Evolutionary conservation across 176 grass and related monocot species (phyloP).

Genomic region (Eleusine coracana): DNA sequence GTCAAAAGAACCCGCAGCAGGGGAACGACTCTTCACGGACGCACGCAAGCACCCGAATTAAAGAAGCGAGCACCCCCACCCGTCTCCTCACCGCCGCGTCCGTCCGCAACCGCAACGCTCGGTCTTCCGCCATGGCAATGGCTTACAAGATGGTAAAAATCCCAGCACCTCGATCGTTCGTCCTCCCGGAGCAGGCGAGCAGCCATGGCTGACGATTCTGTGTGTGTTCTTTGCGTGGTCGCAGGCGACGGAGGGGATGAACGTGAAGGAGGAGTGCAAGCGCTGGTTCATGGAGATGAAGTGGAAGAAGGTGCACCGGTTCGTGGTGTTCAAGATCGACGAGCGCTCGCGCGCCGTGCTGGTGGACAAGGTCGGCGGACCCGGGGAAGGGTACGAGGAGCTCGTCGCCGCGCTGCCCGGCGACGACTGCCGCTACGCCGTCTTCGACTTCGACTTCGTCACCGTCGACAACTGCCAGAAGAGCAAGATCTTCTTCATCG

Average conservation of each 20-base stretch:
- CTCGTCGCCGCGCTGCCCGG: constrained; percentile 75
- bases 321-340: constrained; percentile 99
- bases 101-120: constrained; percentile 29
- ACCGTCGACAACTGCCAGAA: constrained; percentile 95
- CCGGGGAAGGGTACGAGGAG: constrained; percentile 84
- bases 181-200: not conserved
- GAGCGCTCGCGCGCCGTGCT: constrained; percentile 79
- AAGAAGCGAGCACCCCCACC: constrained; percentile 11
- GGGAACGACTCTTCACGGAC: constrained; percentile 8
- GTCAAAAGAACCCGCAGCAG: constrained; percentile 27
- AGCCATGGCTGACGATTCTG: not conserved
- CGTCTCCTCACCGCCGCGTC: constrained; percentile 8
- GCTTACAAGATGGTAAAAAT: constrained; percentile 83
- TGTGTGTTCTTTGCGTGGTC: not conserved
- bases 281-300: constrained; percentile 96
- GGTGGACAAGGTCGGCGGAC: constrained; percentile 84
- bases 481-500: constrained; percentile 99
- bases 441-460: constrained; percentile 98
- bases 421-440: constrained; percentile 98
- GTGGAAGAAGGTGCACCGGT: constrained; percentile 88
- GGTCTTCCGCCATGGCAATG: constrained; percentile 82
- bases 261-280: constrained; percentile 87
- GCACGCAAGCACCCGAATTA: constrained; percentile 19
- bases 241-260: constrained; percentile 94
- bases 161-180: not conserved